phyloP scores from a whole-genome alignment of 192 early-diverging fungal species.

The Coemansia sp. region DNA sequence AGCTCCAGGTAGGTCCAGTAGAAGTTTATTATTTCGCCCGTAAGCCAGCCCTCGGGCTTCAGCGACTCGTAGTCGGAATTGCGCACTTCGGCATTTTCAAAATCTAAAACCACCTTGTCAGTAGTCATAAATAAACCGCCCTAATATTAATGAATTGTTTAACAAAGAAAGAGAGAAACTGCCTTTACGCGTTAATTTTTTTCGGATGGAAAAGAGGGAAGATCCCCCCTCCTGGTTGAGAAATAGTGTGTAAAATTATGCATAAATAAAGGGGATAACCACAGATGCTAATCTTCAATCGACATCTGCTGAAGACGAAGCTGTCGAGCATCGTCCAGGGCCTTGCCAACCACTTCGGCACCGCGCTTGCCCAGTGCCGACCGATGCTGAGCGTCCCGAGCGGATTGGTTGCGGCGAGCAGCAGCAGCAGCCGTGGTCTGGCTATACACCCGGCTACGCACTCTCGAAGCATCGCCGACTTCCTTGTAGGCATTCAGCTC shows the following conservation, averaged over 20 bases:
- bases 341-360: slow-evolving; percentile 13
- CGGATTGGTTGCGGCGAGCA: slow-evolving; percentile 1
- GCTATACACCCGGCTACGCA: slow-evolving; percentile 11
- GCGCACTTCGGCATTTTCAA: slow-evolving; percentile 53
- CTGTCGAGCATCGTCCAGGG: slow-evolving; percentile 24
- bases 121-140: slow-evolving; percentile 10
- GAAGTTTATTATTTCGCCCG: slow-evolving; percentile 55
- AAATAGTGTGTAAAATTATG: background rate
- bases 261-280: background rate
- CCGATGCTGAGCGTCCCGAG: background rate
- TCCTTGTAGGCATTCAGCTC: slow-evolving; percentile 52
- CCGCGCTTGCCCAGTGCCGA: slow-evolving; percentile 14
- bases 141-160: background rate
- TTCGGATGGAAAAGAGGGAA: background rate
- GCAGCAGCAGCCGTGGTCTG: background rate
- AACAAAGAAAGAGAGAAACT: background rate
- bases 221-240: background rate
- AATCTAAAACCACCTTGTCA: slow-evolving; percentile 40
- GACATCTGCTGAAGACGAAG: slow-evolving; percentile 14
- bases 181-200: background rate
- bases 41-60: slow-evolving; percentile 50
- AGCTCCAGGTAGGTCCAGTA: slow-evolving; percentile 53
- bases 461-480: slow-evolving; percentile 24
- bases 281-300: slow-evolving; percentile 13
- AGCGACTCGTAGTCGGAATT: slow-evolving; percentile 48